phyloP scores from a whole-genome alignment of 805 yeast genomes.

The Zygosaccharomyces rouxii region DNA sequence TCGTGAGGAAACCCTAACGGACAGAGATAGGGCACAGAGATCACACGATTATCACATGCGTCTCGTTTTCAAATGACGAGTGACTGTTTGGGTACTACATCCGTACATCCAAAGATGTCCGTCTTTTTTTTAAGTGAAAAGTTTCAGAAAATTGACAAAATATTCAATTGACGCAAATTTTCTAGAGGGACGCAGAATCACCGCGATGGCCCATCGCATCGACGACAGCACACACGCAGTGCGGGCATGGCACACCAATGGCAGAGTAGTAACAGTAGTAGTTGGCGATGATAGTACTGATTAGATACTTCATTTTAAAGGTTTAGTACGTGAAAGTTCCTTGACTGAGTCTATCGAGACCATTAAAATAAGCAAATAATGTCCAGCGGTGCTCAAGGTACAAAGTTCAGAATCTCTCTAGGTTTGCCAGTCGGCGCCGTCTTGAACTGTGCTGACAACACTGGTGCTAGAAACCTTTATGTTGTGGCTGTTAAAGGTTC shows the following conservation, averaged over 20 bases:
- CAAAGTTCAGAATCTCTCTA: slow-evolving; percentile 99
- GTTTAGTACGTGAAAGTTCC: neutral
- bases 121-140: neutral
- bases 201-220: neutral
- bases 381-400: slow-evolving; percentile 98
- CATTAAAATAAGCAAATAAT: slow-evolving; percentile 42
- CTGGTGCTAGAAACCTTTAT: slow-evolving; percentile 99
- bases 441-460: slow-evolving; percentile 99
- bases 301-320: neutral
- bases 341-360: slow-evolving; percentile 5
- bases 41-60: too few species aligned
- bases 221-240: neutral
- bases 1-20: too few species aligned
- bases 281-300: neutral
- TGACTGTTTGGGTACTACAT: neutral
- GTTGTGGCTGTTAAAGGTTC: slow-evolving; percentile 97
- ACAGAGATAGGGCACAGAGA: too few species aligned
- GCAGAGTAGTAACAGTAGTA: neutral
- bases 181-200: slow-evolving; percentile 1
- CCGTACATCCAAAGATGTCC: neutral
- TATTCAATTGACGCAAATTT: slow-evolving; percentile 2
- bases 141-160: neutral
- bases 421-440: slow-evolving; percentile 99
- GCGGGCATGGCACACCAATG: neutral
- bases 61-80: neutral